Evolutionary conservation across 352 stramenopile species (phyloP).

Genomic region (Phytophthora hybrid): DNA sequence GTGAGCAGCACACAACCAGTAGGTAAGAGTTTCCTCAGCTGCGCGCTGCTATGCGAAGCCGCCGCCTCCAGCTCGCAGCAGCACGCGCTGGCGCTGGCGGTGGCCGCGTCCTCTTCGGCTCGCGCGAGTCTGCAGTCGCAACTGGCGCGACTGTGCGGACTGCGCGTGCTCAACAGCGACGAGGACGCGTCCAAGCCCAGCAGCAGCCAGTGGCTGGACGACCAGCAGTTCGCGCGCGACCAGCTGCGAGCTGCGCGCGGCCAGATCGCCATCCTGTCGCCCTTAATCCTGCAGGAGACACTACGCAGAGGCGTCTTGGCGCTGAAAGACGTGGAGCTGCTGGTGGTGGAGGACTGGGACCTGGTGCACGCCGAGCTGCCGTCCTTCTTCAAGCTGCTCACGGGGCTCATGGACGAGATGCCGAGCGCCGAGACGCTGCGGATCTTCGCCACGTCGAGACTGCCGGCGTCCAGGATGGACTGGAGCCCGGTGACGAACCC

Average conservation of each 20-base stretch:
- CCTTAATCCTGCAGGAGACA: slow-evolving; percentile 48
- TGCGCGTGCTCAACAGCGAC: slow-evolving; percentile 50
- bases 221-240: slow-evolving; percentile 20
- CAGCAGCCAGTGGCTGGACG: slow-evolving; percentile 33
- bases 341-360: slow-evolving; percentile 77
- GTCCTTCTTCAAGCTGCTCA: slow-evolving; percentile 63
- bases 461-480: slow-evolving; percentile 62
- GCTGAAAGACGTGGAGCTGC: slow-evolving; percentile 45
- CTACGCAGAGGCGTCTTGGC: slow-evolving; percentile 43
- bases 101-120: slow-evolving; percentile 58
- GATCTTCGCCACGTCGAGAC: slow-evolving; percentile 69
- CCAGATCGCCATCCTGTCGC: slow-evolving; percentile 58
- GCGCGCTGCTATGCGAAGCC: slow-evolving; percentile 58
- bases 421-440: slow-evolving; percentile 19
- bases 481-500: slow-evolving; percentile 55
- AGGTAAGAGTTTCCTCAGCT: slow-evolving; percentile 79
- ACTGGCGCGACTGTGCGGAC: slow-evolving; percentile 41
- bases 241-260: slow-evolving; percentile 35
- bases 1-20: slow-evolving; percentile 63
- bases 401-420: slow-evolving; percentile 22
- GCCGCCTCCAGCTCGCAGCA: slow-evolving; percentile 19
- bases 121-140: slow-evolving; percentile 15
- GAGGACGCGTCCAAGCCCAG: slow-evolving; percentile 1
- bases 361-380: slow-evolving; percentile 67
- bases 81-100: slow-evolving; percentile 39